phyloP scores from a whole-genome alignment of 2,329 filamentous ascomycete genomes.

The Xylaria multiplex region DNA sequence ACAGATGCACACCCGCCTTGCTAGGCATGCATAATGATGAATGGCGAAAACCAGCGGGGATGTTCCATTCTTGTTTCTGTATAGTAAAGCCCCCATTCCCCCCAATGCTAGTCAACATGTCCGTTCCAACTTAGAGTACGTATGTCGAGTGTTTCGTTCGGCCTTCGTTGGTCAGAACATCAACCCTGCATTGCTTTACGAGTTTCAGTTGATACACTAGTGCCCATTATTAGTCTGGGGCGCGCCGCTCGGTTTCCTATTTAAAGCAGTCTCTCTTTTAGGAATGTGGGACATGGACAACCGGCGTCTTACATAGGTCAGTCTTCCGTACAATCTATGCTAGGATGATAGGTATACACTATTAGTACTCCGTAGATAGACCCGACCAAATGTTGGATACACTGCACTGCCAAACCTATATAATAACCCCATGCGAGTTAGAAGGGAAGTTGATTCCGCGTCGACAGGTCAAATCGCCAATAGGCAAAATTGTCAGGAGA shows the following conservation, averaged over 20 bases:
- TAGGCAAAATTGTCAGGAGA: not conserved
- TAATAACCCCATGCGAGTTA: not conserved
- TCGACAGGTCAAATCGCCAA: not conserved
- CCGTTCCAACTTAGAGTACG: not conserved
- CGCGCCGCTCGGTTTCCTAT: constrained; percentile 31
- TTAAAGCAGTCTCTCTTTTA: constrained; percentile 28
- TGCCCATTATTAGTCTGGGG: constrained; percentile 26
- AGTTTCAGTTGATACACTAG: constrained; percentile 35
- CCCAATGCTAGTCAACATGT: not conserved
- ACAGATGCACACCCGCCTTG: constrained; percentile 5
- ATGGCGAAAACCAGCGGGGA: constrained; percentile 2
- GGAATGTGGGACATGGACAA: constrained; percentile 30
- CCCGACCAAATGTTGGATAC: not conserved
- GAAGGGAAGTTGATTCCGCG: not conserved
- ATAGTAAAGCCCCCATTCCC: not conserved
- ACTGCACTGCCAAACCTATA: not conserved
- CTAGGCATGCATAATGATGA: constrained; percentile 5
- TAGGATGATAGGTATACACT: not conserved
- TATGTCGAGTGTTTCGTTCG: constrained; percentile 6
- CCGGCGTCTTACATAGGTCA: not conserved
- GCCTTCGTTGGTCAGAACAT: constrained; percentile 23
- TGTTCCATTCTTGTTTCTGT: constrained; percentile 16
- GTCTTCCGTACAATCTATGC: too few species aligned
- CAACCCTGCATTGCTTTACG: constrained; percentile 35
- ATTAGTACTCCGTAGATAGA: not conserved